phyloP scores from a whole-genome alignment of 225 moss, liverwort and hornwort genomes.

The Pseudoscleropodium purum region DNA sequence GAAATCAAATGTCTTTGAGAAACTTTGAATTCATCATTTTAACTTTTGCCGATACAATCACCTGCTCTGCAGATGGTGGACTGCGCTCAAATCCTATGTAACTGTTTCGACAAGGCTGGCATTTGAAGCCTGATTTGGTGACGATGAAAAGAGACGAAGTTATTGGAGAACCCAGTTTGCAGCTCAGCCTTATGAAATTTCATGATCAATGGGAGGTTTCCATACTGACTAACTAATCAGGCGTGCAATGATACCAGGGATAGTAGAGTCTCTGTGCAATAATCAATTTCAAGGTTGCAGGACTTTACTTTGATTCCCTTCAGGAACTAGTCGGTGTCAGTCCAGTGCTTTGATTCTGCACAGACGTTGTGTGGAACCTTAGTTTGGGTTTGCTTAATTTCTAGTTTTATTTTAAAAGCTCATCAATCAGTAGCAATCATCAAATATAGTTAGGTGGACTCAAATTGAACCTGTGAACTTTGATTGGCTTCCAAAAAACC shows the following conservation, averaged over 20 bases:
- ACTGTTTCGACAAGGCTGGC: background rate
- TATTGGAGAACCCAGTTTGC: background rate
- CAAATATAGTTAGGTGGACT: no score
- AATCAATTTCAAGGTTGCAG: background rate
- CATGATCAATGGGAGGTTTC: background rate
- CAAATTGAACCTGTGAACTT: no score
- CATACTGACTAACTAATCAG: background rate
- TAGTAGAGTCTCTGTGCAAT: no score
- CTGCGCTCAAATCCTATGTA: background rate
- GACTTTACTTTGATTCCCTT: background rate
- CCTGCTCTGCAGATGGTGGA: background rate
- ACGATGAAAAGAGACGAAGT: background rate
- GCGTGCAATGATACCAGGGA: background rate
- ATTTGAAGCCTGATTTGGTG: background rate
- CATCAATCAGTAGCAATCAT: background rate
- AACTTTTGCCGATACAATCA: no score
- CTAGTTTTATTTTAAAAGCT: background rate
- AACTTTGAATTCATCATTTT: background rate
- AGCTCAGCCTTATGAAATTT: background rate
- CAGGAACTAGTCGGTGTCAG: background rate
- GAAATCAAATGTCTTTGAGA: background rate
- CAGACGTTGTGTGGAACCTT: background rate
- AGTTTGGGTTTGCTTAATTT: background rate
- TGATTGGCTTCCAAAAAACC: no score
- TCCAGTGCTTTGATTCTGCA: background rate